phyloP scores from a whole-genome alignment of 1,139 yeast genomes.

The Suhomyces yuchorum region DNA sequence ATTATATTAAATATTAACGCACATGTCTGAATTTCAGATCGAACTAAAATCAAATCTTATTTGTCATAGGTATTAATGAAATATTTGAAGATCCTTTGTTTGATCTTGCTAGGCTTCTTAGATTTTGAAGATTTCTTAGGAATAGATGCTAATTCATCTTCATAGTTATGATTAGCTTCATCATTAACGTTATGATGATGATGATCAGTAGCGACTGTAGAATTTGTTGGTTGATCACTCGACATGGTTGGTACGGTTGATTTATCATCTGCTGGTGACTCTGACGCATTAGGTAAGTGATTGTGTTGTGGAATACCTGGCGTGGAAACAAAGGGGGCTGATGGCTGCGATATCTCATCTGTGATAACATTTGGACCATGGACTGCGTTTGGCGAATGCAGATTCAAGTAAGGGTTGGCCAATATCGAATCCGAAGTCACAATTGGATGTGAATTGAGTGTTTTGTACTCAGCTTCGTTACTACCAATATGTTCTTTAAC shows the following conservation, averaged over 20 bases:
- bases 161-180: neutral
- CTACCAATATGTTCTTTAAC: neutral
- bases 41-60: slow-evolving; percentile 1
- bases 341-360: neutral
- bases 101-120: slow-evolving; percentile 28
- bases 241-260: slow-evolving; percentile 16
- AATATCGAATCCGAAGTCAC: neutral
- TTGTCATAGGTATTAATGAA: slow-evolving; percentile 37
- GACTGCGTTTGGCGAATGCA: neutral
- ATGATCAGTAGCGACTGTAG: slow-evolving; percentile 18
- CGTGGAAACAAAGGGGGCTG: neutral
- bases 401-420: neutral
- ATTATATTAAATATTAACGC: slow-evolving; percentile 2
- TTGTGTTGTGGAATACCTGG: neutral
- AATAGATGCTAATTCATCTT: slow-evolving; percentile 7
- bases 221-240: slow-evolving; percentile 17
- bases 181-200: slow-evolving; percentile 6
- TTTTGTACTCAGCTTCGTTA: neutral
- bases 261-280: slow-evolving; percentile 14
- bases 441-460: neutral
- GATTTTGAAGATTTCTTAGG: slow-evolving; percentile 9
- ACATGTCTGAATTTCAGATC: neutral
- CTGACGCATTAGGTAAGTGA: neutral
- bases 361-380: neutral
- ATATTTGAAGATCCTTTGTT: slow-evolving; percentile 36